Conservation (phyloP, 768 basidiomycete genomes). For the Boletus subparvulus region DNA sequence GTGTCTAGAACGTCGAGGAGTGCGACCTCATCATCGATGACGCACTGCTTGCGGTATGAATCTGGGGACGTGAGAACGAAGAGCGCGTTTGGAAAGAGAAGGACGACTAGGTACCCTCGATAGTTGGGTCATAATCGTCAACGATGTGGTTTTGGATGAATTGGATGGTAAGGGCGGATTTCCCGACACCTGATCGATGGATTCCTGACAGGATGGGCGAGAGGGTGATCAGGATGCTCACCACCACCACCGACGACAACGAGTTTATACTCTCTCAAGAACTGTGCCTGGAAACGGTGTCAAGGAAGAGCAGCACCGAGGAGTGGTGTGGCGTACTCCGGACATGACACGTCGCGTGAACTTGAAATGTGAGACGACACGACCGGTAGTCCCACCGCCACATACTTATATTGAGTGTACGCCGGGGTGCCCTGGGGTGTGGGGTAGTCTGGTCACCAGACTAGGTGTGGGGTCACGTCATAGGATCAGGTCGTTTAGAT, state of each 20-base stretch:
- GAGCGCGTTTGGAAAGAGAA: neutral
- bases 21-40: conserved; percentile 97
- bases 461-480: too few species aligned
- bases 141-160: conserved; percentile 97
- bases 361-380: neutral
- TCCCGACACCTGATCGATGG: conserved; percentile 45
- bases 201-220: neutral
- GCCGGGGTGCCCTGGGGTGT: too few species aligned
- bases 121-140: conserved; percentile 93
- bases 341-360: conserved; percentile 25
- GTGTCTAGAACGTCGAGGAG: conserved; percentile 96
- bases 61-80: conserved; percentile 45
- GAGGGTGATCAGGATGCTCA: conserved; percentile 45
- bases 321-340: conserved; percentile 35
- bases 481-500: too few species aligned
- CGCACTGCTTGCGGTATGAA: conserved; percentile 95
- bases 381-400: too few species aligned
- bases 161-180: conserved; percentile 95
- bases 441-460: too few species aligned
- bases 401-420: too few species aligned
- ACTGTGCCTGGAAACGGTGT: conserved; percentile 59
- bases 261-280: conserved; percentile 94
- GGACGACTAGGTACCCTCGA: conserved; percentile 61
- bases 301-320: neutral
- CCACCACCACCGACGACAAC: conserved; percentile 99